Percentiles rank a stretch among this genome's conserved stretches.
Evolutionary conservation across 768 basidiomycete genomes (phyloP).

Genomic region (Serendipita vermifera): DNA sequence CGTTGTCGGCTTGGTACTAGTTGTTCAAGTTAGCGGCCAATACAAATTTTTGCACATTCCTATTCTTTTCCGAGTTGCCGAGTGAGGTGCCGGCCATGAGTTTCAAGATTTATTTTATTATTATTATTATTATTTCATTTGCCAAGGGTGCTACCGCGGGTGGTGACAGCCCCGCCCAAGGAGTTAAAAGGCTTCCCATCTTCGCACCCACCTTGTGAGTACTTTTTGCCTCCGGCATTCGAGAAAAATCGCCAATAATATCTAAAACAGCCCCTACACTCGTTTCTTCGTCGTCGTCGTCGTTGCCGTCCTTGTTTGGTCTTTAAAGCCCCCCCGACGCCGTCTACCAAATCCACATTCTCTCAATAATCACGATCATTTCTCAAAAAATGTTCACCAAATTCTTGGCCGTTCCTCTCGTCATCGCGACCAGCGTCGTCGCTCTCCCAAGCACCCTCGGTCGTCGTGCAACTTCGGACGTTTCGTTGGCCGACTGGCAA

Average conservation of each 20-base stretch:
- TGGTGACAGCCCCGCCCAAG: no score
- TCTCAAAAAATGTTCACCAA: slow-evolving; percentile 1
- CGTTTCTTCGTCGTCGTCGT: neutral
- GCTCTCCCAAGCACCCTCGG: neutral
- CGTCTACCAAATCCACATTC: neutral
- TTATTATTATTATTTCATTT: no score
- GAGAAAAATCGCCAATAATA: neutral
- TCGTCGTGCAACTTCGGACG: neutral
- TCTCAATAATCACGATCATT: slow-evolving; percentile 3
- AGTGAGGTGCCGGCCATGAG: no score
- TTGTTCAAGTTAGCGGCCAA: slow-evolving; percentile 9
- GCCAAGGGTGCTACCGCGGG: no score
- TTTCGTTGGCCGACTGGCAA: neutral
- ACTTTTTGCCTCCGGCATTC: neutral
- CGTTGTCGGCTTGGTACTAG: slow-evolving; percentile 7
- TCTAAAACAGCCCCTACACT: neutral
- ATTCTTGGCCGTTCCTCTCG: neutral
- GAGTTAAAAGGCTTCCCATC: no score
- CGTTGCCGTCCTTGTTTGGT: neutral
- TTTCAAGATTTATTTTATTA: no score
- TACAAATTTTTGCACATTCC: neutral
- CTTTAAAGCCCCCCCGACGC: neutral
- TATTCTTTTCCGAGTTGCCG: neutral
- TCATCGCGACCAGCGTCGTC: neutral
- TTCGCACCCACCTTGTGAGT: no score